A percentile compares a stretch with the other conserved stretches of the same genome.
Conservation (phyloP, 129 eudicot genomes). For the Erigeron canadensis region DNA sequence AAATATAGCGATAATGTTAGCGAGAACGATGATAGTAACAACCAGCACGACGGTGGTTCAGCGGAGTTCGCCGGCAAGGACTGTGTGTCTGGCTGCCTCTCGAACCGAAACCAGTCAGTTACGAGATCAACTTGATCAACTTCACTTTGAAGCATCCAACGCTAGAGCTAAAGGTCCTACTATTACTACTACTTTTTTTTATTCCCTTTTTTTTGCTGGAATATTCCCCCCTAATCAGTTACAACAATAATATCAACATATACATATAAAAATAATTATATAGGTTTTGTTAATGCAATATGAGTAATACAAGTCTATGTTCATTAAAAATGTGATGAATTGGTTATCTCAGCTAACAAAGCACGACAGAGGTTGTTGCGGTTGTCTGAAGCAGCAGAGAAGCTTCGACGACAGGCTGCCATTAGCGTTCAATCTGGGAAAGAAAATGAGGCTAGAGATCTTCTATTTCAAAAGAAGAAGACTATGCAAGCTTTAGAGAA, state of each 20-base stretch:
- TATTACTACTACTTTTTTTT: no score
- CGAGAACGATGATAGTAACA: slow-evolving; percentile 22
- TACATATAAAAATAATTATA: background rate
- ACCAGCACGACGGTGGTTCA: slow-evolving; percentile 16
- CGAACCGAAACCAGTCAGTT: slow-evolving; percentile 40
- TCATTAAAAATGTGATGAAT: slow-evolving; percentile 29
- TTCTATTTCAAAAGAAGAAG: slow-evolving; percentile 81
- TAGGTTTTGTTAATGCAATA: background rate
- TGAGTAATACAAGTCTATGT: background rate
- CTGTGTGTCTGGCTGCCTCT: slow-evolving; percentile 45
- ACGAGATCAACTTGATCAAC: slow-evolving; percentile 54
- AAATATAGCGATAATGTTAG: slow-evolving; percentile 37
- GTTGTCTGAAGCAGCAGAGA: slow-evolving; percentile 92
- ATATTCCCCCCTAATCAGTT: no score
- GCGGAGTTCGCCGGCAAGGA: slow-evolving; percentile 21
- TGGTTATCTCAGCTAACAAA: slow-evolving; percentile 65
- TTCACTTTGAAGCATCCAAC: slow-evolving; percentile 49
- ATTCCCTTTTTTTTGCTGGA: background rate
- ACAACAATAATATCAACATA: background rate
- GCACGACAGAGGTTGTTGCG: slow-evolving; percentile 86
- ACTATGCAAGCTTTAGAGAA: slow-evolving; percentile 84
- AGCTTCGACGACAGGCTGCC: slow-evolving; percentile 78
- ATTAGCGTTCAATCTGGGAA: slow-evolving; percentile 62
- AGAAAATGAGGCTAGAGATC: slow-evolving; percentile 87
- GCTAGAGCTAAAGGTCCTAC: slow-evolving; percentile 24